Conservation (phyloP, 257 asterid species). For the Haberlea rhodopensis region DNA sequence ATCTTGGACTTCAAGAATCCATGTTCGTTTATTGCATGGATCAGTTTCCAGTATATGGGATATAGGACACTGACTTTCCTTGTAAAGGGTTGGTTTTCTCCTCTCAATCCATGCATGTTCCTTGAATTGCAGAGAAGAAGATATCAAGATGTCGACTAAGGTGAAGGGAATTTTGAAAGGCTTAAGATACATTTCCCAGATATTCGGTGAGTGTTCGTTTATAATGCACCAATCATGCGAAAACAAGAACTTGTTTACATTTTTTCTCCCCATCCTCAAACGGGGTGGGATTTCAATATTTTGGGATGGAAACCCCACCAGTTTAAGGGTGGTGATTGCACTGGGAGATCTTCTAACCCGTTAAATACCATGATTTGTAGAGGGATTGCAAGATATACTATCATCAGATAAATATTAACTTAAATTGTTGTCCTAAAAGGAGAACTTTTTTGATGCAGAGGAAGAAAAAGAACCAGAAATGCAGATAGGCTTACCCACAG, state of each 20-base stretch:
- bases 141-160: conserved; percentile 49
- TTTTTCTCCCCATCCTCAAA: neutral
- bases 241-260: too few relatives aligned
- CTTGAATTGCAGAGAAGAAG: conserved; percentile 17
- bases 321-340: neutral
- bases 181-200: conserved; percentile 87
- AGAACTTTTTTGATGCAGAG: conserved; percentile 38
- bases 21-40: conserved; percentile 34
- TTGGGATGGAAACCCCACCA: neutral
- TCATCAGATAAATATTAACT: neutral
- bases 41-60: conserved; percentile 44
- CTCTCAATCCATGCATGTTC: conserved; percentile 27
- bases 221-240: neutral
- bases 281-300: too few relatives aligned
- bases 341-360: neutral
- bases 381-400: neutral
- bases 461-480: conserved; percentile 70
- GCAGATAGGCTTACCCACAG: conserved; percentile 85
- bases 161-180: conserved; percentile 91
- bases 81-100: conserved; percentile 34
- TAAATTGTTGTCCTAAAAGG: neutral
- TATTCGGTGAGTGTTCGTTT: conserved; percentile 67
- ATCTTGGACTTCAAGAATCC: conserved; percentile 30
- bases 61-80: conserved; percentile 40
- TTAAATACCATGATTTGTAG: neutral